A percentile compares a stretch with the other conserved stretches of the same genome.
phyloP scores from a whole-genome alignment of 371 early-diverging fungal species.

The Mortierella sp. region DNA sequence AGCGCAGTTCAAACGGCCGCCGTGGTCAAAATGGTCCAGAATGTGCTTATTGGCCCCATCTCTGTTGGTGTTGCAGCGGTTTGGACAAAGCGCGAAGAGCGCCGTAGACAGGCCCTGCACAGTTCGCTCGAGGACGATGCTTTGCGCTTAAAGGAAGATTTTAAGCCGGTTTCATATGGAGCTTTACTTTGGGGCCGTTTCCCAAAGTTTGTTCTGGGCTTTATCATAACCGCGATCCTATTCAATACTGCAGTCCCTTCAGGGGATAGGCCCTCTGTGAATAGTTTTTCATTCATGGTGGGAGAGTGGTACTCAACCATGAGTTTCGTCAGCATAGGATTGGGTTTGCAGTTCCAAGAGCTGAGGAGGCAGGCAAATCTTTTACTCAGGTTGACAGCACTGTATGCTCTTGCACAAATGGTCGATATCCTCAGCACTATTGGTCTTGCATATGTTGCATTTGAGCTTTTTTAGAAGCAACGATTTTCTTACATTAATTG shows the following conservation, averaged over 20 bases:
- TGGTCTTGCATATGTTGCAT: conserved; percentile 68
- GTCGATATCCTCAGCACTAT: conserved; percentile 69
- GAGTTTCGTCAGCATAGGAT: conserved; percentile 72
- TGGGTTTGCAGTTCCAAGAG: conserved; percentile 68
- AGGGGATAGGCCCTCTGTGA: conserved; percentile 59
- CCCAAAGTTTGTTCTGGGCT: conserved; percentile 75
- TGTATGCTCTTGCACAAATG: conserved; percentile 69
- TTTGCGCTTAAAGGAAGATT: conserved; percentile 25
- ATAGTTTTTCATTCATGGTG: conserved; percentile 68
- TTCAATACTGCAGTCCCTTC: conserved; percentile 68
- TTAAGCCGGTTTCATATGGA: conserved; percentile 43
- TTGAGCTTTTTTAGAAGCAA: conserved; percentile 50
- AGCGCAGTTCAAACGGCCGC: conserved; percentile 69
- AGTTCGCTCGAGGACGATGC: conserved; percentile 33
- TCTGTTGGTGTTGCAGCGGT: conserved; percentile 70
- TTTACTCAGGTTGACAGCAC: conserved; percentile 64
- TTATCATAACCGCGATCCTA: conserved; percentile 67
- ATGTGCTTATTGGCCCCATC: conserved; percentile 71
- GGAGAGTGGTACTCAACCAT: conserved; percentile 75
- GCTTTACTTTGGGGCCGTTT: conserved; percentile 69
- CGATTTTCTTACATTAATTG: no score
- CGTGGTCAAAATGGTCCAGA: conserved; percentile 77
- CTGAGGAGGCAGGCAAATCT: conserved; percentile 64
- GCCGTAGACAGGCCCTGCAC: conserved; percentile 33
- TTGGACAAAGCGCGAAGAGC: conserved; percentile 68